Conservation (phyloP, 371 early-diverging fungal species). For the Entomophthora muscae region DNA sequence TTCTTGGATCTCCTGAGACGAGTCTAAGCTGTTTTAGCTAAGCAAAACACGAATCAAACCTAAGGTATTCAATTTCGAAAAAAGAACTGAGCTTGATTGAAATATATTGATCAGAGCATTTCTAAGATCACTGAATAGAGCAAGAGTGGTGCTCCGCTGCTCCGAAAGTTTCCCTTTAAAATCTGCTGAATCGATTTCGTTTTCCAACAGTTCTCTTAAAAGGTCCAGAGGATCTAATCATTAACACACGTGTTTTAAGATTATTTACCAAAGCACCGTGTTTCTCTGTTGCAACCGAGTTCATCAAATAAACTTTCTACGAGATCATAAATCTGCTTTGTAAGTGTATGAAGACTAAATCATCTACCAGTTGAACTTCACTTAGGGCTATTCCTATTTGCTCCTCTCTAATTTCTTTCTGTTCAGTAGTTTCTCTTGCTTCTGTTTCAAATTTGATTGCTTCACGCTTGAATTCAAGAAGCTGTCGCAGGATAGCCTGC, state of each 20-base stretch:
- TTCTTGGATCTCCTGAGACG: neutral
- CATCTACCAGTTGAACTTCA: constrained; percentile 3
- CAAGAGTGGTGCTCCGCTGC: neutral
- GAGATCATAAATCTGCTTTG: constrained; percentile 1
- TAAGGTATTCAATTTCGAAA: neutral
- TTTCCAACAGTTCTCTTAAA: neutral
- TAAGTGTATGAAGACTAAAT: neutral
- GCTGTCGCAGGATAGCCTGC: constrained; percentile 59
- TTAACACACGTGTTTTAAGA: neutral
- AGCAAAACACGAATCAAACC: neutral
- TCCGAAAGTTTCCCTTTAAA: neutral
- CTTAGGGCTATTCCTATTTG: neutral
- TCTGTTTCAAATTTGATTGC: constrained; percentile 7
- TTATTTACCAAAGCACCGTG: neutral
- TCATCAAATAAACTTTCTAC: constrained; percentile 5
- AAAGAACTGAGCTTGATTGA: neutral
- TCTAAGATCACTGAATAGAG: neutral
- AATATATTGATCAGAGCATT: neutral
- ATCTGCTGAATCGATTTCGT: neutral
- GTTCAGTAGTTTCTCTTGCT: neutral
- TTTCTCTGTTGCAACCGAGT: neutral
- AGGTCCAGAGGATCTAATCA: constrained; percentile 1
- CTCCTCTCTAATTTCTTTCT: neutral
- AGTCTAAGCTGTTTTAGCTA: neutral
- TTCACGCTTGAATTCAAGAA: constrained; percentile 63